Evolutionary conservation across 2,329 filamentous ascomycete species (phyloP), one percentile per base, ranked within the genome.

Genomic region (Arthrinium puccinioides): DNA sequence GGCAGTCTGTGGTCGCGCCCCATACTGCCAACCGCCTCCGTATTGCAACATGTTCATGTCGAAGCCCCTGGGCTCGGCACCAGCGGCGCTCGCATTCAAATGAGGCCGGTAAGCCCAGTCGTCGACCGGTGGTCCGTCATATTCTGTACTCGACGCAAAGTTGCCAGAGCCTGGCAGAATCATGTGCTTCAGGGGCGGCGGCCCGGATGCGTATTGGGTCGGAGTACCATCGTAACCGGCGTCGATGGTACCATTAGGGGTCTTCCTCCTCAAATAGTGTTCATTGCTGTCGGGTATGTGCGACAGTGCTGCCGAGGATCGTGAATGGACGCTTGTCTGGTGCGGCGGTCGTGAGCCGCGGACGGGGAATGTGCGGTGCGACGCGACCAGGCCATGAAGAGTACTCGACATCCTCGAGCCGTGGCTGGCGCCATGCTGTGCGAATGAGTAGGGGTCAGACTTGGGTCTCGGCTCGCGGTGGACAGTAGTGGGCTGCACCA

Each of bases 201-300:
- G 82, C 25, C 84, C 84, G 24, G 81, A 77, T 9, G 74, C 78
- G 50, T 82, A 77, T 53, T 87, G 83, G 16, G 81, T 72, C 2
- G 82, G 79, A 5, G 85, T 86, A 21, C 85, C 87, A 69, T 97
- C 89, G 54, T 95, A 96, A 9, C 87, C 88, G 37, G 86, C 87
- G 46, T 90, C 83, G 43, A 97, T 74, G 25, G 88, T 95, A n/a
- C 90, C 92, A 53, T 82, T 90, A 5, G 90, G 92, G 8, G 90
- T 97, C 61, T 97, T 97, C 47, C 90, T 79, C 47, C 90, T 79
- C 39, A 96, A 69, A 50, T 87, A 84, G 59, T 94, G 81, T 58
- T 95, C 87, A 37, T 61, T 57, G 38, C 61, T 58, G 5, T 66
- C 61, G 20, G 31, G 18, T 24, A 33, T 11, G 7, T 36, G 42